A percentile compares a stretch with the other conserved stretches of the same genome.
Conservation (phyloP, 2,329 filamentous ascomycete species). For the Fusarium newnesense region DNA sequence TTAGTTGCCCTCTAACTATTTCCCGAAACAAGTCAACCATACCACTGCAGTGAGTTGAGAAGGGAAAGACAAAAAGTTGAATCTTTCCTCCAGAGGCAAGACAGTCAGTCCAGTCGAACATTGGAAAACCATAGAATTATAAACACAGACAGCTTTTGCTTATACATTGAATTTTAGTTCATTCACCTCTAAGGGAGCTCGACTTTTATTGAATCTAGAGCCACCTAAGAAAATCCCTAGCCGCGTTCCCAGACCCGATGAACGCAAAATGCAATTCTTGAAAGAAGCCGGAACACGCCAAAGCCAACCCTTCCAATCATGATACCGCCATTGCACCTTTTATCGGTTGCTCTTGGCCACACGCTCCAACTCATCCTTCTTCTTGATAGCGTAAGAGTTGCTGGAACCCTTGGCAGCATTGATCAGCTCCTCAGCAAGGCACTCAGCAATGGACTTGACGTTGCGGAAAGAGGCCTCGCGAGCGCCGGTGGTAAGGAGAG, state of each 20-base stretch:
- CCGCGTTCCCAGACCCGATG: constrained; percentile 57
- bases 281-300: constrained; percentile 59
- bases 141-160: constrained; percentile 8
- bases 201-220: constrained; percentile 58
- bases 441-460: constrained; percentile 99
- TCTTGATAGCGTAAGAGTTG: constrained; percentile 99
- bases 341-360: constrained; percentile 99
- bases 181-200: constrained; percentile 54
- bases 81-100: not conserved
- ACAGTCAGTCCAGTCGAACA: not conserved
- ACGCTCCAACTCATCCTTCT: constrained; percentile 99
- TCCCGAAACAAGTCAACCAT: not conserved
- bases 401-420: constrained; percentile 99
- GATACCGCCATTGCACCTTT: constrained; percentile 59
- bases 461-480: constrained; percentile 99
- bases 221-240: constrained; percentile 56
- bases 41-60: not conserved
- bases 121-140: not conserved
- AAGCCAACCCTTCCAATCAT: constrained; percentile 53
- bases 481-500: constrained; percentile 98
- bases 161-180: constrained; percentile 41
- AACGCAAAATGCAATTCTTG: constrained; percentile 61
- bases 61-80: not conserved
- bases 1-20: constrained; percentile 5
- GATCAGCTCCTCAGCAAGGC: constrained; percentile 99